Evolutionary conservation across 2,329 filamentous ascomycete species (phyloP), one percentile per base, ranked within the genome.

Genomic region (Aureobasidium sp.): DNA sequence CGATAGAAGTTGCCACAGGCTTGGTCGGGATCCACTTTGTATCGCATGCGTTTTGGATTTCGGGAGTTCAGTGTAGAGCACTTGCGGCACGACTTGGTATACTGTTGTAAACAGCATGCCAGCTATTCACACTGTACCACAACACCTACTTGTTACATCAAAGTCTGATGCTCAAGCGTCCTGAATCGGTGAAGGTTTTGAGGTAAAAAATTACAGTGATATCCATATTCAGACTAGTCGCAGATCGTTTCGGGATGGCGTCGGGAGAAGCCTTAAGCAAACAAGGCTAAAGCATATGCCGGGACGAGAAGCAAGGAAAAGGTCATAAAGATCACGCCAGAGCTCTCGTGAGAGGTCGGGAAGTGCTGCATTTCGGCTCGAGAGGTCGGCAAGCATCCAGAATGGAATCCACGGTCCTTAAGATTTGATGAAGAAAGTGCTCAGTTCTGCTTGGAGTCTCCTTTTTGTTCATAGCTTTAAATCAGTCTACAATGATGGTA

Each of bases 1-100:
- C 41, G 53, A 57, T 57, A 47, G 53, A 47, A 57, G 51, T 55
- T 55, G 51, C 25, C 51, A 42, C 37, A 29, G 36, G 39, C 51
- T 55, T 42, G 37, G n/a, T 53, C 31, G 15, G 49, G 37, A 55
- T 55, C 51, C 51, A 55, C 51, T 42, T 27, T 41, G 36, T 15
- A 14, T 41, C 51, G 51, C 36, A 41, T n/a, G 39, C 7, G 51
- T 55, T 55, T 55, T 55, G 37, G 11, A 42, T 31, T 55, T 42
- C 51, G 51, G 22, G 6, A 55, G 5, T 31, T 15, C 15, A n/a
- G 20, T n/a, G 36, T 15, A 12, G 25, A 15, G 20, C 14, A 41
- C 20, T 36, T 8, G 29, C n/a, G 22, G 12, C 44, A 27, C 15
- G 14, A 15, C 9, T 45, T 25, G 42, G 27, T 7, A 45, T 12